Base-by-base conservation (phyloP, 176 grass and related monocot species). In the Elymus sibiricus region DNA sequence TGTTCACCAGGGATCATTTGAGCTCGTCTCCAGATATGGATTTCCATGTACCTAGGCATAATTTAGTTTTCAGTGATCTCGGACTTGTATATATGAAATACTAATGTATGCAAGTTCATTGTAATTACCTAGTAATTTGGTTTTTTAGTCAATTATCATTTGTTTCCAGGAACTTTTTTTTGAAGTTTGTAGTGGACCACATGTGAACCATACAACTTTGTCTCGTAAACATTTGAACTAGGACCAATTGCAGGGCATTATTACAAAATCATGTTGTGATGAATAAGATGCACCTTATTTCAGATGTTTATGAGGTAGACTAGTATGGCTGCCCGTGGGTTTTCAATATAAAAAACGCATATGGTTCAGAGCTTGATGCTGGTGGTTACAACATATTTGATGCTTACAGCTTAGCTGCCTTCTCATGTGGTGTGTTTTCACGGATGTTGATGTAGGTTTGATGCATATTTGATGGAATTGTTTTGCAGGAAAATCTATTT, bases 401-500 rank as follows among this genome's bases (percentile, higher is more conserved):
- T 32, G 31, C 31, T 32, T 74, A 32, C n/a, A 68, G 59, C 25
- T 43, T 80, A 31, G 31, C 8, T 79, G 31, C 65, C 39, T 74
- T 21, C 40, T n/a, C 39, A 60, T 43, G 38, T 69, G 34, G 56
- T 79, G n/a, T 79, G 55, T 7, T 65, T 46, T 6, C 4, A 39
- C 53, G 11, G 22, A 49, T 46, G 28, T 17, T 58, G 43, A 5
- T 55, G 40, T 35, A 24, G 5, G 4, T 64, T 55, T 40, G 31
- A 42, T 79, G 31, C 15, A 9, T 43, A 38, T 31, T 55, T 80
- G 24, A 44, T 39, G 0, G 2, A 66, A 65, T 19, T 56, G 14
- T 55, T 67, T 85, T 80, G 60, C 44, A 85, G 87, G 87, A 75
- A 76, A 89, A 67, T 89, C 87, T 58, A 89, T 98, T 81, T 93